Percentiles rank a stretch among this genome's conserved stretches.
Evolutionary conservation across 805 yeast genomes (phyloP).

Genomic region (Blastobotrys peoriensis): DNA sequence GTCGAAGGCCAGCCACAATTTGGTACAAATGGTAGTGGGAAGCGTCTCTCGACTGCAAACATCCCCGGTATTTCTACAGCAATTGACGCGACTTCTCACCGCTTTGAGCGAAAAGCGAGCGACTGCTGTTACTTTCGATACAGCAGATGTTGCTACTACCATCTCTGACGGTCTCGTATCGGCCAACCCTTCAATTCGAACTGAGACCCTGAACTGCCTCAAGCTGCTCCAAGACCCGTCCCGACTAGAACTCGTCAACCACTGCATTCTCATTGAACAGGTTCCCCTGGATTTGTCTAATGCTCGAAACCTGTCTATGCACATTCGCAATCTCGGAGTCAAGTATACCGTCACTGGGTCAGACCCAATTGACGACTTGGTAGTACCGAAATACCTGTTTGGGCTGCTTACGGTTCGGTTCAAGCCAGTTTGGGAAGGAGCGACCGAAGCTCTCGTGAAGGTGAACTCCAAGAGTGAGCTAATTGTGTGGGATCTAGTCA

Average conservation of each 20-base stretch:
- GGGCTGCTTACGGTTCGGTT: slow-evolving; percentile 73
- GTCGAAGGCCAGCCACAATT: not conserved
- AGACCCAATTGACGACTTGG: slow-evolving; percentile 20
- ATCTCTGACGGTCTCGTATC: slow-evolving; percentile 31
- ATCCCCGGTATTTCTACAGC: too few species aligned
- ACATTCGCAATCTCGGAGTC: slow-evolving; percentile 55
- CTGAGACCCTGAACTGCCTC: slow-evolving; percentile 40
- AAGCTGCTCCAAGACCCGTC: slow-evolving; percentile 7
- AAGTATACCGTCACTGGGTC: slow-evolving; percentile 34
- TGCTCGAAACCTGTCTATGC: slow-evolving; percentile 67
- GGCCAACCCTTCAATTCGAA: slow-evolving; percentile 43
- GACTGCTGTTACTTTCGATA: too few species aligned
- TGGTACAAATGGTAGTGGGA: not conserved
- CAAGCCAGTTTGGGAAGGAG: slow-evolving; percentile 82
- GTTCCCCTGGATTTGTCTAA: slow-evolving; percentile 62
- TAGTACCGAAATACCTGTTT: slow-evolving; percentile 46
- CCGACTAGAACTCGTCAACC: slow-evolving; percentile 6
- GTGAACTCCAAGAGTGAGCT: slow-evolving; percentile 37
- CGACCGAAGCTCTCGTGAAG: slow-evolving; percentile 51
- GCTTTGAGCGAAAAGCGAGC: too few species aligned
- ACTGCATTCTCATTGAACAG: slow-evolving; percentile 49
- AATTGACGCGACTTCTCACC: too few species aligned
- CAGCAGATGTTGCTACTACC: too few species aligned
- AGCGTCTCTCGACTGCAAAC: too few species aligned
- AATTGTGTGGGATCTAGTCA: slow-evolving; percentile 51